Evolutionary conservation across 129 eudicot species (phyloP).

Genomic region (Pseudognaphalium luteoalbum): DNA sequence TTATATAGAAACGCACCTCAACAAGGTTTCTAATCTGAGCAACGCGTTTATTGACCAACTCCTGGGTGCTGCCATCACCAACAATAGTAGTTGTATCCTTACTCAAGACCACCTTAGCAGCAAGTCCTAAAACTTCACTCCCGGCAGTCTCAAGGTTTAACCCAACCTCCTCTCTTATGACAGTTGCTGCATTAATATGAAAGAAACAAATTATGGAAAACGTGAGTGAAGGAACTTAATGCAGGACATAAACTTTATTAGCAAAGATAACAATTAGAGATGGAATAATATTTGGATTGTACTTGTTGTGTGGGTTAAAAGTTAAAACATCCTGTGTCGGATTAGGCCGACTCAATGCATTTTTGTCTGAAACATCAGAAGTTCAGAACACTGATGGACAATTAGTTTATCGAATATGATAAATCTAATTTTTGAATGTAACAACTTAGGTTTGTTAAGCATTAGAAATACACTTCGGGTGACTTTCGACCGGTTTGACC

Average conservation of each 20-base stretch:
- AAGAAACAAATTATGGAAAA: not conserved
- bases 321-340: not conserved
- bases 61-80: slow-evolving; percentile 82
- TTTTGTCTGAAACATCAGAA: not conserved
- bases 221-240: not conserved
- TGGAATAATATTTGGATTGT: not conserved
- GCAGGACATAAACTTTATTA: not conserved
- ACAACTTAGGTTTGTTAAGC: not conserved
- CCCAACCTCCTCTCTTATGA: slow-evolving; percentile 76
- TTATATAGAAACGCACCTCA: slow-evolving; percentile 42
- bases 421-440: not conserved
- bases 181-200: slow-evolving; percentile 46
- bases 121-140: slow-evolving; percentile 67
- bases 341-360: not conserved
- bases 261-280: not conserved
- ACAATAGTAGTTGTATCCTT: slow-evolving; percentile 75
- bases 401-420: not conserved
- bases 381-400: too few relatives aligned
- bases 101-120: slow-evolving; percentile 65
- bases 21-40: slow-evolving; percentile 61
- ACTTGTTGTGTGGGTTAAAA: not conserved
- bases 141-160: slow-evolving; percentile 60
- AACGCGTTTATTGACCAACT: slow-evolving; percentile 55
- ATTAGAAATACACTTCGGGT: not conserved
- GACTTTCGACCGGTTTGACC: not conserved